phyloP scores from a whole-genome alignment of 306 rosid genomes.

The Vigna unguiculata region DNA sequence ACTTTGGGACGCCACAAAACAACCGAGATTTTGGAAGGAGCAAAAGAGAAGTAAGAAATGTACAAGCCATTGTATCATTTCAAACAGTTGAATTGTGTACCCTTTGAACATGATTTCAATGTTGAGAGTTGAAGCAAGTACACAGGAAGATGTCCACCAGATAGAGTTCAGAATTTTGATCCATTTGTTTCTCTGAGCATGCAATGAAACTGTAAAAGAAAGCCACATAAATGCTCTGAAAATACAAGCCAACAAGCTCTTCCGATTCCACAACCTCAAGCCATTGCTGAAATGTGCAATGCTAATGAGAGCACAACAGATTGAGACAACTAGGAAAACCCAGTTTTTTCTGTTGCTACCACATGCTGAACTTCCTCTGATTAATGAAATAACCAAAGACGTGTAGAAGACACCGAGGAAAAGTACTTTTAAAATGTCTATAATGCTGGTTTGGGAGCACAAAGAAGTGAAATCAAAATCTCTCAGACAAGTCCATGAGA shows the following conservation, averaged over 20 bases:
- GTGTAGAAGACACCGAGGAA: background rate
- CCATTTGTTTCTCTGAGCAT: slow-evolving; percentile 19
- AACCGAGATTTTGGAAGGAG: slow-evolving; percentile 1
- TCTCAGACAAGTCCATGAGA: slow-evolving; percentile 21
- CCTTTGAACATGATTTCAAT: background rate
- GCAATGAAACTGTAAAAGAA: background rate
- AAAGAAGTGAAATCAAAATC: slow-evolving; percentile 7
- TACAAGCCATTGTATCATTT: slow-evolving; percentile 13
- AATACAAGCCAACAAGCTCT: background rate
- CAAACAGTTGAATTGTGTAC: background rate
- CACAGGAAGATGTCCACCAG: slow-evolving; percentile 9
- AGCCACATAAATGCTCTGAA: slow-evolving; percentile 10
- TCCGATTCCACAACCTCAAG: background rate
- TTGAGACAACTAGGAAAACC: background rate
- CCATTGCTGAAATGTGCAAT: slow-evolving; percentile 1
- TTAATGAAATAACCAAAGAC: background rate
- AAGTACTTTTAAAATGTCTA: background rate
- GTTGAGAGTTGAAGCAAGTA: slow-evolving; percentile 17
- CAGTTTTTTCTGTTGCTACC: slow-evolving; percentile 3
- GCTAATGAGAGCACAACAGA: slow-evolving; percentile 20
- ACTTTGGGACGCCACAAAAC: background rate
- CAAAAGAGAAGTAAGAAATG: slow-evolving; percentile 17
- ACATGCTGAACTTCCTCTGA: background rate
- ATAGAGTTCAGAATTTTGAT: background rate
- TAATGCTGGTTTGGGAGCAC: background rate